Base-by-base conservation (phyloP, 129 eudicot genomes). In the Flaveria robusta region DNA sequence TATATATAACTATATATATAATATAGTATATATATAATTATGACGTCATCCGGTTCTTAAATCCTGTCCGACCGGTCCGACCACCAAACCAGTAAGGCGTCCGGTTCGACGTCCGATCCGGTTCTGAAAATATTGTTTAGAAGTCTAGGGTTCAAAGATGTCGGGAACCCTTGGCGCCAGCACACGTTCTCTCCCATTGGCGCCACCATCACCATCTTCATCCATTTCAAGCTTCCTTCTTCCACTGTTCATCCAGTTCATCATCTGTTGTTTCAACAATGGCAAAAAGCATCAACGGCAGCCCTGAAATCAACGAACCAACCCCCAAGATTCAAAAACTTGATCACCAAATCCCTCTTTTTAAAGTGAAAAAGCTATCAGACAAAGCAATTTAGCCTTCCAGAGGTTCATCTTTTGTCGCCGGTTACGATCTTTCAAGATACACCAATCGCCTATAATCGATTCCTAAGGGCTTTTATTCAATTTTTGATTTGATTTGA, bases 371-470 rank as follows among this genome's bases (percentile, higher is more conserved):
- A 47, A 93, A 86, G 79, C 83, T 93, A 1, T 93, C 98, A 0
- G 95, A 90, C 9, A 90, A 79, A 49, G 97, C 96, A 3, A 79
- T 85, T 41, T 37, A 90, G 65, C 98, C 98, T 56, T 70, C 91
- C 12, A 72, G 97, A 64, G 93, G 82, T 0, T 88, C 95, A 12
- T 80, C 88, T 58, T 87, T 86, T 31, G 83, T 97, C 13, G 98
- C 96, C 1, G 98, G 96, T 73, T 93, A 90, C 73, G 97, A 93
- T 87, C 88, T 93, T 19, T 93, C 92, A 9, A 90, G 98, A 92
- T 90, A 72, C n/a, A 47, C 5, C 0, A 22, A 0, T 0, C 14
- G 0, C 12, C 19, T 12, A 13, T 2, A 1, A 47, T 47, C 5
- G 14, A 12, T 47, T 47, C 18, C 0, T 43, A 39, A 26, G 0